Conservation (phyloP, 805 yeast genomes). For the Cyberlindnera samutprakarnensis region DNA sequence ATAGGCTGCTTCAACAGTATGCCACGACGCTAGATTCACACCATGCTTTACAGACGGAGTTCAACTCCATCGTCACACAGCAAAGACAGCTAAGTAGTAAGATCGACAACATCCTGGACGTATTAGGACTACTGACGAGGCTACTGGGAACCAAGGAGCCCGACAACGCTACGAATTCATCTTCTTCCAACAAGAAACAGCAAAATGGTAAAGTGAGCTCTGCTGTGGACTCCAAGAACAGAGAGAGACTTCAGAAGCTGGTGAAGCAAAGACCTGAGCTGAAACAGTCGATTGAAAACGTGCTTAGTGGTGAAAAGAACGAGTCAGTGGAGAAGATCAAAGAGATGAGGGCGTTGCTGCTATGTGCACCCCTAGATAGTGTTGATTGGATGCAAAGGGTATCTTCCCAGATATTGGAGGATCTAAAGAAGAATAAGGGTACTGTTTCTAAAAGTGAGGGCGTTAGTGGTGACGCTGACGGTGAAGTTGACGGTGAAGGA, state of each 20-base stretch:
- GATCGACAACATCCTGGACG: slow-evolving; percentile 2
- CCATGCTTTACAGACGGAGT: slow-evolving; percentile 1
- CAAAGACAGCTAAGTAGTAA: slow-evolving; percentile 1
- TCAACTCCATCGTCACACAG: background rate
- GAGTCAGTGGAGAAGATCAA: background rate
- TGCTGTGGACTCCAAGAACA: too few relatives aligned
- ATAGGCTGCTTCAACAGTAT: slow-evolving; percentile 1
- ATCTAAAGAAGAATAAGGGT: background rate
- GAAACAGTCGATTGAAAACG: background rate
- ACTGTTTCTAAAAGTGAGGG: background rate
- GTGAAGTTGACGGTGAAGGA: background rate
- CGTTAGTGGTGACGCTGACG: background rate
- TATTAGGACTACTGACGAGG: background rate
- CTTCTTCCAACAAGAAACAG: too few relatives aligned
- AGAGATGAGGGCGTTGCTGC: slow-evolving; percentile 1
- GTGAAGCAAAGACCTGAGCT: slow-evolving; percentile 1
- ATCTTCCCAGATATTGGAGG: background rate
- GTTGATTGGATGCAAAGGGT: slow-evolving; percentile 1
- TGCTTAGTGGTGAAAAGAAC: background rate
- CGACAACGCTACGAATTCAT: too few relatives aligned
- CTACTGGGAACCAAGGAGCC: too few relatives aligned
- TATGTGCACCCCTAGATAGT: background rate
- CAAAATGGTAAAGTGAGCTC: too few relatives aligned
- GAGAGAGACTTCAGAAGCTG: background rate
- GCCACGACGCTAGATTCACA: background rate